phyloP scores from a whole-genome alignment of 768 basidiomycete species.

The Mrakia blollopis region DNA sequence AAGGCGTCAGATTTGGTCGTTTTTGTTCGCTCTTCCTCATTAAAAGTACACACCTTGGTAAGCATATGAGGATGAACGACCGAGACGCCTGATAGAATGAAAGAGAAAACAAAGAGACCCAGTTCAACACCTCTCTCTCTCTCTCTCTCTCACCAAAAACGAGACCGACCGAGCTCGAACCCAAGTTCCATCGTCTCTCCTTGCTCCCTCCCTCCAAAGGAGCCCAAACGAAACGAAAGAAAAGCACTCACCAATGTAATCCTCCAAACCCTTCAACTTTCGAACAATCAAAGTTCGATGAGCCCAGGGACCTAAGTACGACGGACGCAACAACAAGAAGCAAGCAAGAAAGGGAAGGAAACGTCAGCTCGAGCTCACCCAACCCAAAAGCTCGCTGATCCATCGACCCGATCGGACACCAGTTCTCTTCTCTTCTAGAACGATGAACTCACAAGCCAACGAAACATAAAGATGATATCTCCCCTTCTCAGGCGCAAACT shows the following conservation, averaged over 20 bases:
- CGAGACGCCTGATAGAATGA: slow-evolving; percentile 58
- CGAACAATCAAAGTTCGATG: slow-evolving; percentile 81
- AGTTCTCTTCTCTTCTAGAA: neutral
- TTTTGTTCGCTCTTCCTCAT: too few species aligned
- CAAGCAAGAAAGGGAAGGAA: neutral
- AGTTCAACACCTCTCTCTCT: neutral
- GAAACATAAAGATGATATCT: neutral
- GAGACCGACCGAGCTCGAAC: too few species aligned
- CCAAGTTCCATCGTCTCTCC: too few species aligned
- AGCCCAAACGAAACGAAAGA: neutral
- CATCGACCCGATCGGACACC: neutral
- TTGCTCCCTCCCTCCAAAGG: too few species aligned
- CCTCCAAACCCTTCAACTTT: slow-evolving; percentile 86
- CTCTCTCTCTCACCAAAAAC: too few species aligned
- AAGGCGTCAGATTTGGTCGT: too few species aligned
- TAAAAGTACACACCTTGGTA: too few species aligned
- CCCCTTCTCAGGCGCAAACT: slow-evolving; percentile 54
- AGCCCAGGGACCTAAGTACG: slow-evolving; percentile 70
- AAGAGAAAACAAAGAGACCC: neutral
- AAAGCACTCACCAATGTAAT: slow-evolving; percentile 62
- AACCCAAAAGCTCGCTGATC: neutral
- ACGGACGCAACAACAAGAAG: slow-evolving; percentile 73
- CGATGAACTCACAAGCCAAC: slow-evolving; percentile 45
- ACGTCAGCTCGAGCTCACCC: neutral
- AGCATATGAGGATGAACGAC: slow-evolving; percentile 85